Conservation (phyloP, 257 asterid genomes). For the Solanum lignicaule region DNA sequence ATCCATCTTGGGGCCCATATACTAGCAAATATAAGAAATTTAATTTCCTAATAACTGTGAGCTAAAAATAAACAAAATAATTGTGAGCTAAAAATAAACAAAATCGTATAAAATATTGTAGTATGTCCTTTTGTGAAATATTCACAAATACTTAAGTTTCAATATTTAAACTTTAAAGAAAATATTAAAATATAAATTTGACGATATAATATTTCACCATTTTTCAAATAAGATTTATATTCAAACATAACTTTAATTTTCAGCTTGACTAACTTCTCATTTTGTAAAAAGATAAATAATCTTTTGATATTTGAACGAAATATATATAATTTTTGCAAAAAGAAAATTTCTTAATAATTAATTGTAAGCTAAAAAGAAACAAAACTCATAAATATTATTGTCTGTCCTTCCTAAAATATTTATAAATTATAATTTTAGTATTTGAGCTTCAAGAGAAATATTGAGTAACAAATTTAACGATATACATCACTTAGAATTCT, state of each 20-base stretch:
- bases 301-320: neutral
- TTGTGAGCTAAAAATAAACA: neutral
- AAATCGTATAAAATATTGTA: neutral
- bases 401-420: neutral
- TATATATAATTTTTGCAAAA: neutral
- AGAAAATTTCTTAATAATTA: too few species aligned
- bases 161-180: neutral
- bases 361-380: neutral
- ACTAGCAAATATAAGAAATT: neutral
- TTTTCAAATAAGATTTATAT: neutral
- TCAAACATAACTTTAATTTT: neutral
- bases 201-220: neutral
- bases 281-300: neutral
- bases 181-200: neutral
- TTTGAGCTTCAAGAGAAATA: neutral
- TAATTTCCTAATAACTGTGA: neutral
- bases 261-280: neutral
- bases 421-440: neutral
- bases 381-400: neutral
- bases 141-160: neutral
- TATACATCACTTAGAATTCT: neutral
- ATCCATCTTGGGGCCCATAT: neutral
- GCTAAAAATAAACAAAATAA: neutral
- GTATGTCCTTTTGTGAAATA: neutral
- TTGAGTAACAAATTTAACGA: neutral